phyloP scores from a whole-genome alignment of 768 basidiomycete species.

The Leccinum incarnatum region DNA sequence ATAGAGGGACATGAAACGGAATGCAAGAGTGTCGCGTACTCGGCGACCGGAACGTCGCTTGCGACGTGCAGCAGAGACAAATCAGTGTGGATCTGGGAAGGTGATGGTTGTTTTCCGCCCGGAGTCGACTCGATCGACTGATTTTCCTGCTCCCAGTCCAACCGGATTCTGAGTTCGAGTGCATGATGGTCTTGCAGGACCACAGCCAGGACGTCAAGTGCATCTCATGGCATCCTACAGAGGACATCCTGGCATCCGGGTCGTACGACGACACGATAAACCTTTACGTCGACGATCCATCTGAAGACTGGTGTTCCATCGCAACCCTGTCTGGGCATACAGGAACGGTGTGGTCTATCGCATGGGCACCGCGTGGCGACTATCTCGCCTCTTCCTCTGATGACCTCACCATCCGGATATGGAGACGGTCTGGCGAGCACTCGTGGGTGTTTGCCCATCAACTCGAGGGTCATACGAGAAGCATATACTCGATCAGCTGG shows the following conservation, averaged over 20 bases:
- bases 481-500: constrained; percentile 84
- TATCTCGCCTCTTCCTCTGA: constrained; percentile 90
- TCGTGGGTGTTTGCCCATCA: constrained; percentile 62
- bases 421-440: constrained; percentile 64
- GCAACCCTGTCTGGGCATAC: constrained; percentile 75
- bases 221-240: constrained; percentile 91
- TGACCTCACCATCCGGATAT: constrained; percentile 79
- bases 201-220: constrained; percentile 96
- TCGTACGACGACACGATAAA: constrained; percentile 98
- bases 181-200: constrained; percentile 93
- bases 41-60: constrained; percentile 68
- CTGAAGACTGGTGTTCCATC: constrained; percentile 92
- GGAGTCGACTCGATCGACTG: constrained; percentile 1
- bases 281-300: constrained; percentile 89
- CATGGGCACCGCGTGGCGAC: constrained; percentile 73
- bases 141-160: constrained; percentile 50
- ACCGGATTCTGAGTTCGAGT: constrained; percentile 92
- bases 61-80: constrained; percentile 96
- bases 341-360: constrained; percentile 90
- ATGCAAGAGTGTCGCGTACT: constrained; percentile 90
- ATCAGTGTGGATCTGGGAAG: constrained; percentile 99
- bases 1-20: constrained; percentile 96
- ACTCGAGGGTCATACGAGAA: constrained; percentile 65
- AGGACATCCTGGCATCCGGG: constrained; percentile 96
- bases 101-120: constrained; percentile 37